These are phyloP conservation scores for Termitomyces sp. DNA, from an alignment of 768 basidiomycete genomes.

Conservation along the genomic window DNA sequence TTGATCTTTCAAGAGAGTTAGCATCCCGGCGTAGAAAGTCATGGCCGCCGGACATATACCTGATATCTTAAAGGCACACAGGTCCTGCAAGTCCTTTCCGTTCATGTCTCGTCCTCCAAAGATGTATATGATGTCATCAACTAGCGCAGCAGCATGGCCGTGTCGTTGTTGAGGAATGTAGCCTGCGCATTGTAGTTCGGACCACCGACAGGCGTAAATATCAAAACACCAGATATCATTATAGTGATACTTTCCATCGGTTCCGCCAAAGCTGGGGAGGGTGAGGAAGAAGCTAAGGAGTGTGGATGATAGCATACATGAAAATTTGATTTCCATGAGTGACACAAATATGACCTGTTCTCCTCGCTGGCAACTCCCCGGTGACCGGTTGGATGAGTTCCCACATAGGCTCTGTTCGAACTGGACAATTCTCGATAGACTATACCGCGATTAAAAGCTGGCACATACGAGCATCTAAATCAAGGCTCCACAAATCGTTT, in stretches of 20 bases:
- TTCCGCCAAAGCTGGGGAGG: background rate
- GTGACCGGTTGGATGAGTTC: background rate
- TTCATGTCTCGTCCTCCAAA: too few species aligned
- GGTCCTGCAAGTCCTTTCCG: background rate
- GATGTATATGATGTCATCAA: background rate
- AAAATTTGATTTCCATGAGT: background rate
- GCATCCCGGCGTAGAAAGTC: too few species aligned
- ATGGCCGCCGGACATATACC: background rate
- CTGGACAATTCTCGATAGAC: background rate
- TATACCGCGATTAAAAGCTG: background rate
- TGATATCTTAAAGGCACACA: background rate
- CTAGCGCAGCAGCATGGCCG: background rate
- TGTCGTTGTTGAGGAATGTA: background rate
- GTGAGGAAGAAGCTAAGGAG: background rate
- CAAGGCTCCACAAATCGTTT: background rate
- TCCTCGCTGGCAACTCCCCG: background rate
- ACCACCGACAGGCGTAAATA: background rate
- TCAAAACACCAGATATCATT: background rate
- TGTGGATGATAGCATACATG: background rate
- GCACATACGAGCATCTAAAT: background rate
- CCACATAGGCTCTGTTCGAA: background rate
- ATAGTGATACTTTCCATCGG: background rate
- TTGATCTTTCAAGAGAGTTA: too few species aligned
- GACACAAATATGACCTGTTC: background rate
- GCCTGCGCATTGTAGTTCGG: background rate